Evolutionary conservation across 768 basidiomycete genomes (phyloP).

Genomic region (Panaeolus papilionaceus): DNA sequence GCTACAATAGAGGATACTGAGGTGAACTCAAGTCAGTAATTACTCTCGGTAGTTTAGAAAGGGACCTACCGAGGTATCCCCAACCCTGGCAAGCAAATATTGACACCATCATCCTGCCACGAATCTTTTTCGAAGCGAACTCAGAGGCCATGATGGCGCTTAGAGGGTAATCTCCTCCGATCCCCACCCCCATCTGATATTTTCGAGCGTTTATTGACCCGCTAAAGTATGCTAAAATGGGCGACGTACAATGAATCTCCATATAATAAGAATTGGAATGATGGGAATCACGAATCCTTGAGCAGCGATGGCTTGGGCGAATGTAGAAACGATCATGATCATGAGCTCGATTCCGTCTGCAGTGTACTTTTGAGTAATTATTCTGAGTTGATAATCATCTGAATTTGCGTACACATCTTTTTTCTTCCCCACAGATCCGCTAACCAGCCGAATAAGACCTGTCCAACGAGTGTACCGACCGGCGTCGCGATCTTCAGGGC

Average conservation of each 20-base stretch:
- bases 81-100: conserved; percentile 88
- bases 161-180: conserved; percentile 89
- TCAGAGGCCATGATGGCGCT: conserved; percentile 88
- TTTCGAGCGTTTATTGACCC: no score
- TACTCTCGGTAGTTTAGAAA: no score
- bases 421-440: conserved; percentile 79
- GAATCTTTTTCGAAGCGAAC: conserved; percentile 75
- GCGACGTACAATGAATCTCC: conserved; percentile 71
- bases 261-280: conserved; percentile 80
- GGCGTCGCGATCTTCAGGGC: conserved; percentile 81
- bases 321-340: conserved; percentile 80
- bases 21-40: no score
- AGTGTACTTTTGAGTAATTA: neutral
- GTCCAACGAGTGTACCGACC: conserved; percentile 77
- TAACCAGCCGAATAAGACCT: conserved; percentile 80
- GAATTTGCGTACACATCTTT: conserved; percentile 67
- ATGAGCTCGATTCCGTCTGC: conserved; percentile 75
- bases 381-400: no score
- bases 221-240: no score
- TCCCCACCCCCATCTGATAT: conserved; percentile 73
- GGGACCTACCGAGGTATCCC: conserved; percentile 70
- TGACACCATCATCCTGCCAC: conserved; percentile 88
- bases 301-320: conserved; percentile 79
- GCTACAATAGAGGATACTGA: no score
- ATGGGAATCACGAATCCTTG: conserved; percentile 65